These are phyloP conservation scores for Esteya vermicola DNA, from an alignment of 2,329 filamentous ascomycete genomes.

Conservation along the genomic window DNA sequence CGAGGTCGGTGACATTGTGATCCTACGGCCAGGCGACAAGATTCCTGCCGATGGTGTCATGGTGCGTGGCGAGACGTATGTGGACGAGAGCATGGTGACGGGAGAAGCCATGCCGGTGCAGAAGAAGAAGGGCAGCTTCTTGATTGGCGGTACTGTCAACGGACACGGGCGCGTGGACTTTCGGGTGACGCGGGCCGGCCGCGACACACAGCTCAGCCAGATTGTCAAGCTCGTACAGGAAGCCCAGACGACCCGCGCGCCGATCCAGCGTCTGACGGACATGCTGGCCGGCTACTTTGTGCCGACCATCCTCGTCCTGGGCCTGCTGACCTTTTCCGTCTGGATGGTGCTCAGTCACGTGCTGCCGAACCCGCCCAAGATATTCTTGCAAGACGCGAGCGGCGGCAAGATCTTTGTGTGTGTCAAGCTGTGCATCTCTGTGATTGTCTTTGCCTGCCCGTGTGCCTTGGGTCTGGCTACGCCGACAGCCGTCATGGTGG, in stretches of 20 bases:
- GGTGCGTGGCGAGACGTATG: conserved; percentile 78
- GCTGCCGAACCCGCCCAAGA: conserved; percentile 67
- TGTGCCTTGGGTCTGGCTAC: conserved; percentile 93
- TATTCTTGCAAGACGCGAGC: conserved; percentile 67
- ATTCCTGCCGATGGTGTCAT: conserved; percentile 85
- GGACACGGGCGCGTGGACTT: conserved; percentile 85
- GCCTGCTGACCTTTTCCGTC: conserved; percentile 67
- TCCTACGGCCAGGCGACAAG: conserved; percentile 89
- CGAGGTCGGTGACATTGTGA: conserved; percentile 83
- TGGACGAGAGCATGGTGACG: conserved; percentile 98
- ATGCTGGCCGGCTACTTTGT: conserved; percentile 88
- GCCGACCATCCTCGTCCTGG: conserved; percentile 73
- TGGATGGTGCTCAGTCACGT: conserved; percentile 96
- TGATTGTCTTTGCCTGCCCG: conserved; percentile 95
- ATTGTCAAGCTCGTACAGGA: conserved; percentile 98
- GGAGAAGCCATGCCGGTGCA: conserved; percentile 92
- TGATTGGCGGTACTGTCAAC: conserved; percentile 94
- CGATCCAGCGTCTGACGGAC: conserved; percentile 88
- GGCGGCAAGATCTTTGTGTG: conserved; percentile 95
- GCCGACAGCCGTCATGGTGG: conserved; percentile 96
- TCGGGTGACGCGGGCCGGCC: conserved; percentile 78
- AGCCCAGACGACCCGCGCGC: conserved; percentile 84
- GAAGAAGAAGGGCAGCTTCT: conserved; percentile 62
- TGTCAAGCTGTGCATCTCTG: conserved; percentile 91
- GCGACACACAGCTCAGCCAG: conserved; percentile 92